phyloP scores from a whole-genome alignment of 192 early-diverging fungal species.

The Backusella liffmaniae region DNA sequence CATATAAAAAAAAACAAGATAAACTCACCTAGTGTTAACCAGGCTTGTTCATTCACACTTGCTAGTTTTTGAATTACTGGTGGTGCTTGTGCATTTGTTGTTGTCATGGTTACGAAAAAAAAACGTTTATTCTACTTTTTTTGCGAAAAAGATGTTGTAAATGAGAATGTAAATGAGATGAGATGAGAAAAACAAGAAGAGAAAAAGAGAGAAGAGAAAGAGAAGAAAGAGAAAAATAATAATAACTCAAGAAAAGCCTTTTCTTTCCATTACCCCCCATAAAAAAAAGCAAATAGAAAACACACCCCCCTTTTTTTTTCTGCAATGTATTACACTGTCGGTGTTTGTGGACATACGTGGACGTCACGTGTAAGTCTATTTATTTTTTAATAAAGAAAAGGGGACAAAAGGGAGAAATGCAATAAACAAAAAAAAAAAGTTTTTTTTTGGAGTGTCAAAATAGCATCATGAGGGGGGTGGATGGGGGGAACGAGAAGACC shows the following conservation, averaged over 20 bases:
- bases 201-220: not conserved
- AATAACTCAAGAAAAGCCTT: not conserved
- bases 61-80: slow-evolving; percentile 29
- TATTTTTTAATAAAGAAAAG: not conserved
- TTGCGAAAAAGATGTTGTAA: no score
- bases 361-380: slow-evolving; percentile 1
- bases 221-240: not conserved
- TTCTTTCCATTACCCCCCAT: slow-evolving; percentile 3
- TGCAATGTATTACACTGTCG: slow-evolving; percentile 4
- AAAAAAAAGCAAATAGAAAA: slow-evolving; percentile 3
- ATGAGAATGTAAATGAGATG: not conserved
- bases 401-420: slow-evolving; percentile 46
- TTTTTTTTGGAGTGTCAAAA: slow-evolving; percentile 41
- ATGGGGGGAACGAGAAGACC: not conserved
- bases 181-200: not conserved
- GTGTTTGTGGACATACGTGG: not conserved
- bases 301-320: not conserved
- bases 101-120: not conserved
- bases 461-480: not conserved
- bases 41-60: slow-evolving; percentile 33
- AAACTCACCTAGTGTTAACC: slow-evolving; percentile 34
- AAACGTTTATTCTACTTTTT: no score
- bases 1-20: not conserved
- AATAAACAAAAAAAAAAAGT: slow-evolving; percentile 6
- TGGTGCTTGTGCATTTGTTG: not conserved